Percentiles rank a stretch among this genome's conserved stretches.
Evolutionary conservation across 2,329 filamentous ascomycete species (phyloP).

Genomic region (Cladophialophora bantiana): DNA sequence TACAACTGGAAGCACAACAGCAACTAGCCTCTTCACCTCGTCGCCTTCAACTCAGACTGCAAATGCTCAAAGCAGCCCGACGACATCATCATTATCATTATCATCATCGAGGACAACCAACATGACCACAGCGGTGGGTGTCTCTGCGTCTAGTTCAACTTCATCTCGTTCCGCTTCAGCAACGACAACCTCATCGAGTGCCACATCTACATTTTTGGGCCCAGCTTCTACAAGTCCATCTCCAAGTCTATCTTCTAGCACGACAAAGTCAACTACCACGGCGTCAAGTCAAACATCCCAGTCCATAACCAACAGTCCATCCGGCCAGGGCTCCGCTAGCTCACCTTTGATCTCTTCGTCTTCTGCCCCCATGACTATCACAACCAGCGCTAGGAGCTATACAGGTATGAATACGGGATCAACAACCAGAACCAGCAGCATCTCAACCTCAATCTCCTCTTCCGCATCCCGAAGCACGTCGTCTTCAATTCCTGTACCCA

Average conservation of each 20-base stretch:
- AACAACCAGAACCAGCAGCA: neutral
- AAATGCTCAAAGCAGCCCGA: neutral
- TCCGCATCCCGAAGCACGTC: conserved; percentile 11
- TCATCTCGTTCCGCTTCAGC: neutral
- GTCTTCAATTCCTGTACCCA: conserved; percentile 4
- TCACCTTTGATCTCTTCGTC: neutral
- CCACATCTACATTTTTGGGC: neutral
- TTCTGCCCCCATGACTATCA: neutral
- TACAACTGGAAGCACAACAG: neutral
- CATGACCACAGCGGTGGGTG: neutral
- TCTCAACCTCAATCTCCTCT: neutral
- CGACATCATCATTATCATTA: neutral
- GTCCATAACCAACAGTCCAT: neutral
- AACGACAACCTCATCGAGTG: conserved; percentile 2
- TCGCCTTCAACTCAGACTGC: neutral
- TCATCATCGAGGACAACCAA: conserved; percentile 4
- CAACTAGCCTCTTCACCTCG: neutral
- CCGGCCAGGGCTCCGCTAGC: neutral
- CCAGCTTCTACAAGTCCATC: neutral
- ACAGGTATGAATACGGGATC: neutral
- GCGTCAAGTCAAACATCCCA: neutral
- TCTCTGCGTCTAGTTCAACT: neutral
- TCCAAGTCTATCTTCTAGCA: neutral
- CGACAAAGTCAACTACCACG: neutral
- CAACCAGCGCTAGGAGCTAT: neutral